Percentiles rank a stretch among this genome's conserved stretches.
phyloP scores from a whole-genome alignment of 345 rosid species.

The Euphorbia peplus region DNA sequence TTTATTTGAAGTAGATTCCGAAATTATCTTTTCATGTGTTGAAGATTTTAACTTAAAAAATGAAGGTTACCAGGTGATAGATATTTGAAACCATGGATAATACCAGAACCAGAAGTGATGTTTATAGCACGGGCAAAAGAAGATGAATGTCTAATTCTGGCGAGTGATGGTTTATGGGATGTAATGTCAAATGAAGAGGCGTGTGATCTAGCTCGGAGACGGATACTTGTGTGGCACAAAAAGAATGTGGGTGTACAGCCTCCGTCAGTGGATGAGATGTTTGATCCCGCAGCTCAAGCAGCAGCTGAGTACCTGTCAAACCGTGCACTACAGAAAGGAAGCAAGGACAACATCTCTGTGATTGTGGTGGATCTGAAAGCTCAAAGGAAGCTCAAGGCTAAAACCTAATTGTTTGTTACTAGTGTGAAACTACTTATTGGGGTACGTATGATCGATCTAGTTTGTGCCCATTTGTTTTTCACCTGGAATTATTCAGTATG shows the following conservation, averaged over 20 bases:
- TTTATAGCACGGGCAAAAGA: constrained; percentile 79
- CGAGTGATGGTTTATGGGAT: constrained; percentile 97
- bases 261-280: constrained; percentile 47
- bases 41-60: neutral
- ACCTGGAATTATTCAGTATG: constrained; percentile 28
- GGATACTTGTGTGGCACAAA: constrained; percentile 84
- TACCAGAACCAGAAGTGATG: constrained; percentile 89
- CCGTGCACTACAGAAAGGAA: constrained; percentile 85
- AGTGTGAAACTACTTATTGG: too few species aligned
- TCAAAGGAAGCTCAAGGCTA: constrained; percentile 86
- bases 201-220: constrained; percentile 77
- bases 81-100: constrained; percentile 92
- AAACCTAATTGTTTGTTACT: constrained; percentile 33
- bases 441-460: too few species aligned
- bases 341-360: constrained; percentile 82
- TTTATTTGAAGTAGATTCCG: too few species aligned
- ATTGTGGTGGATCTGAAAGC: constrained; percentile 85
- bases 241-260: constrained; percentile 53
- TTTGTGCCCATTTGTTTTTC: constrained; percentile 38
- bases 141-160: constrained; percentile 84
- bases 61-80: constrained; percentile 60
- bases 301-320: constrained; percentile 82
- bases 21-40: neutral
- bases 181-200: constrained; percentile 92
- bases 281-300: constrained; percentile 82